phyloP scores from a whole-genome alignment of 2,329 filamentous ascomycete genomes.

The Pseudogymnoascus sp. region DNA sequence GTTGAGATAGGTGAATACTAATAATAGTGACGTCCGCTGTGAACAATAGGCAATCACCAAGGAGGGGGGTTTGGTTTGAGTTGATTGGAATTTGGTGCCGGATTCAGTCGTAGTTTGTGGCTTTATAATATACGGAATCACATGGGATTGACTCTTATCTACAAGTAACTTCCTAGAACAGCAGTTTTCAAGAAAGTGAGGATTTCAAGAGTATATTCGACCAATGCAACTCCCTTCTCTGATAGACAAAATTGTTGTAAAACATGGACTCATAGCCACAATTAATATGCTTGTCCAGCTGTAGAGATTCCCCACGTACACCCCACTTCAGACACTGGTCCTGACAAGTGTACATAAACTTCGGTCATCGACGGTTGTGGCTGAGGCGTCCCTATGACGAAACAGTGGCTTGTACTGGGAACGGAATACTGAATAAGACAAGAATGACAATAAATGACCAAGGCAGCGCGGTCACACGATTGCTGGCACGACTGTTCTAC shows the following conservation, averaged over 20 bases:
- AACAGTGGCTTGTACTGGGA: conserved; percentile 7
- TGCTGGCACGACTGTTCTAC: not conserved
- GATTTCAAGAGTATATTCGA: not conserved
- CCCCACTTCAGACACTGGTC: not conserved
- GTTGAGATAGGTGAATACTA: not conserved
- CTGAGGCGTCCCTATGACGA: conserved; percentile 1
- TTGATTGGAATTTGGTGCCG: not conserved
- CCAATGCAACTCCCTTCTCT: not conserved
- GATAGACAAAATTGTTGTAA: not conserved
- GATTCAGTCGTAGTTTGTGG: not conserved
- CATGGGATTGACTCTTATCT: not conserved
- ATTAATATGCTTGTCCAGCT: not conserved
- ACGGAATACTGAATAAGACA: conserved; percentile 8
- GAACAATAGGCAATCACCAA: not conserved
- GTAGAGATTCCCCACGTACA: not conserved
- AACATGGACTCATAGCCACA: not conserved
- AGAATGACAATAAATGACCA: conserved; percentile 3
- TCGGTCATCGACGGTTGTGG: not conserved
- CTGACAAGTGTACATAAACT: not conserved
- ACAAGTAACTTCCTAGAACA: not conserved
- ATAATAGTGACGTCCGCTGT: not conserved
- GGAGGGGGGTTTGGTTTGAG: not conserved
- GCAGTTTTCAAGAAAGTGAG: not conserved
- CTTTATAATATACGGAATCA: not conserved
- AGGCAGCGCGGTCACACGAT: not conserved